These are phyloP conservation scores for Scheffersomyces cryptocercus DNA, from an alignment of 1,139 yeast species.

Conservation along the genomic window DNA sequence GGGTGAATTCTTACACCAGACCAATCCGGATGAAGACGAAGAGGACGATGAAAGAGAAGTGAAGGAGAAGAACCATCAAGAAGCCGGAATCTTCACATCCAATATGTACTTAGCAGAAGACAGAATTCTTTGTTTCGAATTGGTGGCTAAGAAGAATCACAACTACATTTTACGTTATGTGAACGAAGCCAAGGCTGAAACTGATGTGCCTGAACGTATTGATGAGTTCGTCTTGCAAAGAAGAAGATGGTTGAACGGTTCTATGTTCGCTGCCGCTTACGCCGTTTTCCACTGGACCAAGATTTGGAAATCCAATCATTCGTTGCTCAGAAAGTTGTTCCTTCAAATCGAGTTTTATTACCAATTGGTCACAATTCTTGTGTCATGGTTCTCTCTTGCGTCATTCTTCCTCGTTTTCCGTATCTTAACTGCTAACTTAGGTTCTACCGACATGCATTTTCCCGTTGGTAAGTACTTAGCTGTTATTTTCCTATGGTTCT, in stretches of 20 bases:
- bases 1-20: slow-evolving; percentile 69
- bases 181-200: slow-evolving; percentile 74
- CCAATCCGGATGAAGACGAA: slow-evolving; percentile 33
- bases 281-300: slow-evolving; percentile 70
- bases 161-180: slow-evolving; percentile 72
- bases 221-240: slow-evolving; percentile 77
- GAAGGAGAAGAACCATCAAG: slow-evolving; percentile 44
- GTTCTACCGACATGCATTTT: slow-evolving; percentile 44
- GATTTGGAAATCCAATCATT: slow-evolving; percentile 70
- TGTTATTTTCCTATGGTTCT: slow-evolving; percentile 24
- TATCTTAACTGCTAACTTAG: slow-evolving; percentile 57
- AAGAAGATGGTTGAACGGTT: slow-evolving; percentile 84
- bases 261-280: slow-evolving; percentile 80
- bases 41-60: slow-evolving; percentile 46
- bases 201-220: slow-evolving; percentile 77
- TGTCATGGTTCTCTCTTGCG: slow-evolving; percentile 80
- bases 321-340: slow-evolving; percentile 58
- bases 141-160: slow-evolving; percentile 67
- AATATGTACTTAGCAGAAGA: slow-evolving; percentile 89
- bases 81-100: slow-evolving; percentile 71
- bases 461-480: slow-evolving; percentile 24
- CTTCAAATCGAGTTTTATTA: slow-evolving; percentile 72
- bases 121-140: slow-evolving; percentile 77
- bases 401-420: slow-evolving; percentile 76
- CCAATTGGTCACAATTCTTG: slow-evolving; percentile 63